Evolutionary conservation across 768 basidiomycete genomes (phyloP).

Genomic region (Xanthoconium purpureum): DNA sequence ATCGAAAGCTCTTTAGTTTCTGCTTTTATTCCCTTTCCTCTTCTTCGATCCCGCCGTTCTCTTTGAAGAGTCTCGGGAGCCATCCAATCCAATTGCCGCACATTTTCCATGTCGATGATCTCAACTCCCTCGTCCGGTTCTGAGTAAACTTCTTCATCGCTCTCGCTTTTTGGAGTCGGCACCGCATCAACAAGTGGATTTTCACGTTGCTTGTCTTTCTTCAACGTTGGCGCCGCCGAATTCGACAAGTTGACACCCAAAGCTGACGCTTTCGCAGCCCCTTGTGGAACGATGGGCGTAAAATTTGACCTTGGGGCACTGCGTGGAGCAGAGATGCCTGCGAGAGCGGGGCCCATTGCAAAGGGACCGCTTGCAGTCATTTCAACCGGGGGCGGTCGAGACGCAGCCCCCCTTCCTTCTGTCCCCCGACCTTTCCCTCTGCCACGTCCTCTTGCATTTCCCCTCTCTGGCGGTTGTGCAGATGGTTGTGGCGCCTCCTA

Average conservation of each 20-base stretch:
- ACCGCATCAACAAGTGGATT: constrained; percentile 23
- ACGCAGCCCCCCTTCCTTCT: constrained; percentile 47
- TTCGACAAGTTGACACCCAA: constrained; percentile 51
- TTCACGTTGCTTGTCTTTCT: constrained; percentile 39
- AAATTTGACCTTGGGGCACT: constrained; percentile 56
- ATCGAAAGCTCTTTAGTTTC: constrained; percentile 45
- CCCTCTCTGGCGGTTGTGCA: constrained; percentile 32
- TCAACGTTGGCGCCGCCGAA: constrained; percentile 48
- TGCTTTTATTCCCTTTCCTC: constrained; percentile 35
- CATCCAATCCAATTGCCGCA: constrained; percentile 82
- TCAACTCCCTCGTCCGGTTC: constrained; percentile 87
- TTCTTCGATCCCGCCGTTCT: constrained; percentile 39
- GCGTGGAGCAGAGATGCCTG: constrained; percentile 51
- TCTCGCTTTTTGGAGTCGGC: constrained; percentile 32
- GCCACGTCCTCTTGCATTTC: constrained; percentile 49
- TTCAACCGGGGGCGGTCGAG: constrained; percentile 50
- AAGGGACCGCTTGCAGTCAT: constrained; percentile 89
- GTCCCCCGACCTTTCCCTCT: constrained; percentile 52
- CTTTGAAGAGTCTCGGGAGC: constrained; percentile 72
- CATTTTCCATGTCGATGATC: constrained; percentile 79
- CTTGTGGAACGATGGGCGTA: constrained; percentile 45
- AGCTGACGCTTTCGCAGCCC: constrained; percentile 33
- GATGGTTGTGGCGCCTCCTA: constrained; percentile 48
- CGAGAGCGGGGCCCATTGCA: constrained; percentile 78
- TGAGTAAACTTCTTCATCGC: constrained; percentile 72